Evolutionary conservation across 2,329 filamentous ascomycete genomes (phyloP).

Genomic region (Conoideocrella luteorostrata): DNA sequence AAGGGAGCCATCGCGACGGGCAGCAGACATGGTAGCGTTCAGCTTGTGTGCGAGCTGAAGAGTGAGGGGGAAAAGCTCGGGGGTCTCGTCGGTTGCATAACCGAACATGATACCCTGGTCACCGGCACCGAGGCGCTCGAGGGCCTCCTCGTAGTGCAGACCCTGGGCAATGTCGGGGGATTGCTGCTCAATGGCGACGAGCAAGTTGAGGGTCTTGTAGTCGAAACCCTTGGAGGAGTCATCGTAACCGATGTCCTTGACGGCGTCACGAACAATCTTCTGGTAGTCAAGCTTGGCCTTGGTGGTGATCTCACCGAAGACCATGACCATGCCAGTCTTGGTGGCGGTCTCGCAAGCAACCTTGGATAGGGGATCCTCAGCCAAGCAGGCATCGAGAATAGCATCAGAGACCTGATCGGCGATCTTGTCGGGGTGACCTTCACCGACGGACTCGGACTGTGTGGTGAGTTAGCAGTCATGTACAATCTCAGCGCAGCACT

Average conservation of each 20-base stretch:
- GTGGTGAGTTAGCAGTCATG: conserved; percentile 16
- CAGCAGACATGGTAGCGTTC: conserved; percentile 87
- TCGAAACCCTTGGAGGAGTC: conserved; percentile 96
- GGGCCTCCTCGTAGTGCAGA: conserved; percentile 94
- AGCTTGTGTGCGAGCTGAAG: conserved; percentile 94
- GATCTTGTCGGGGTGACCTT: conserved; percentile 94
- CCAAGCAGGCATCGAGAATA: conserved; percentile 94
- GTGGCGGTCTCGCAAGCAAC: conserved; percentile 98
- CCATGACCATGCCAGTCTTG: conserved; percentile 99
- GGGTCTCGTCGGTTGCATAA: conserved; percentile 98
- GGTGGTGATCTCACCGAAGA: conserved; percentile 97
- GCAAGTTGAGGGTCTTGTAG: conserved; percentile 99
- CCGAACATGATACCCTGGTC: conserved; percentile 99
- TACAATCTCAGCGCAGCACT: too few relatives aligned
- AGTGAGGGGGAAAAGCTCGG: conserved; percentile 91
- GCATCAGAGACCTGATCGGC: conserved; percentile 98
- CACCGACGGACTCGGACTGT: conserved; percentile 79
- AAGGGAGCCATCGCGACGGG: conserved; percentile 78
- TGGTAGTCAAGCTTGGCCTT: conserved; percentile 96
- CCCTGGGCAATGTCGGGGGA: conserved; percentile 98
- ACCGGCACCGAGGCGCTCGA: conserved; percentile 96
- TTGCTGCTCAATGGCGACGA: conserved; percentile 98
- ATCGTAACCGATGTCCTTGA: conserved; percentile 99
- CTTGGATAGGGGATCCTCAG: conserved; percentile 94
- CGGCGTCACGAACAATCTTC: conserved; percentile 85